These are phyloP conservation scores for Suillus subaureus DNA, from an alignment of 768 basidiomycete genomes.

Conservation along the genomic window DNA sequence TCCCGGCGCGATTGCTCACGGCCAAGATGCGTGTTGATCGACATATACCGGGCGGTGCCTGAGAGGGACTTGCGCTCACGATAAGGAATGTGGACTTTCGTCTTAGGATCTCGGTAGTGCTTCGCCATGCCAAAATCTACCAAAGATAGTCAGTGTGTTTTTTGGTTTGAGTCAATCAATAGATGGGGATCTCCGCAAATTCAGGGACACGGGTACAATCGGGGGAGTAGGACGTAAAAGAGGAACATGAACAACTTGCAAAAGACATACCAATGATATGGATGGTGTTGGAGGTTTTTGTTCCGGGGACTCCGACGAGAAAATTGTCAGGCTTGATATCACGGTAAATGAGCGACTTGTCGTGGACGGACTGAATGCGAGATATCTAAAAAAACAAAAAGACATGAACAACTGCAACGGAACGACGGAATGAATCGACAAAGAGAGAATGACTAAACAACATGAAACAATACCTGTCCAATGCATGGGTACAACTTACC, in stretches of 20 bases:
- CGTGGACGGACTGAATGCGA: constrained; percentile 96
- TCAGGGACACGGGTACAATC: constrained; percentile 2
- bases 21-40: constrained; percentile 97
- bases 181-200: neutral
- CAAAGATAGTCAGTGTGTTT: constrained; percentile 16
- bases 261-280: constrained; percentile 78
- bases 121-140: constrained; percentile 99
- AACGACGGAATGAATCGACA: constrained; percentile 14
- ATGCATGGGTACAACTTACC: constrained; percentile 52
- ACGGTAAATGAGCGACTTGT: constrained; percentile 97
- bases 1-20: constrained; percentile 94
- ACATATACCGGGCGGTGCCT: constrained; percentile 98
- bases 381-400: constrained; percentile 67
- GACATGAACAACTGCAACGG: constrained; percentile 7
- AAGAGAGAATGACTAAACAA: neutral
- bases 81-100: constrained; percentile 98
- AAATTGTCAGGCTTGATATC: constrained; percentile 99
- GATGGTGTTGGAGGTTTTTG: constrained; percentile 86
- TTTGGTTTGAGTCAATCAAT: neutral
- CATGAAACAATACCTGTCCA: neutral
- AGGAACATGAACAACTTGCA: constrained; percentile 1
- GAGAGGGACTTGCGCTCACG: constrained; percentile 96
- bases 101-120: constrained; percentile 98
- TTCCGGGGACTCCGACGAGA: constrained; percentile 90
- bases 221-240: constrained; percentile 13